Evolutionary conservation across 345 rosid genomes (phyloP).

Genomic region (Acer saccharum): DNA sequence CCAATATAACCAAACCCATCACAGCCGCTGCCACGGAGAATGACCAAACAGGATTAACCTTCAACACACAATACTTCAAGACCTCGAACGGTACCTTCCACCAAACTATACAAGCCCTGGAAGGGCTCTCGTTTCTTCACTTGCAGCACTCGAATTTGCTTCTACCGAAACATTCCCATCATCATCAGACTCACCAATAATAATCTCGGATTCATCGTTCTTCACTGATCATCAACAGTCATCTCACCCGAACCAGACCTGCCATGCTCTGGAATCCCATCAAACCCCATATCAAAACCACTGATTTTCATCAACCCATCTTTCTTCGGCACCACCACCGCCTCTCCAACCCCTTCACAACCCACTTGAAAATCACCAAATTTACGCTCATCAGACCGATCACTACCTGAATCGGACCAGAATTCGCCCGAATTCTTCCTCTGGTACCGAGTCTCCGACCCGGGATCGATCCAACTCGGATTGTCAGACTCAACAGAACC

Average conservation of each 20-base stretch:
- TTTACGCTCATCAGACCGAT: slow-evolving; percentile 64
- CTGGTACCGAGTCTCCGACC: slow-evolving; percentile 45
- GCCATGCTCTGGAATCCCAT: slow-evolving; percentile 24
- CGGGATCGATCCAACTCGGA: slow-evolving; percentile 96
- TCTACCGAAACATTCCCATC: slow-evolving; percentile 24
- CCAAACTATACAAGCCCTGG: slow-evolving; percentile 49
- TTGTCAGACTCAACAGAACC: slow-evolving; percentile 71
- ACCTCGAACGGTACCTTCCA: slow-evolving; percentile 92
- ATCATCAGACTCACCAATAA: slow-evolving; percentile 24
- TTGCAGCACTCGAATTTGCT: slow-evolving; percentile 23
- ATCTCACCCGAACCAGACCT: slow-evolving; percentile 45
- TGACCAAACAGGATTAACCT: slow-evolving; percentile 82
- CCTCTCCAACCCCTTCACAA: slow-evolving; percentile 30
- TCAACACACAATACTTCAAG: slow-evolving; percentile 71
- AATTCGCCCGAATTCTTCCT: slow-evolving; percentile 55
- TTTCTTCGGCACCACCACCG: slow-evolving; percentile 15
- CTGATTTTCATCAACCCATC: slow-evolving; percentile 21
- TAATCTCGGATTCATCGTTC: slow-evolving; percentile 21
- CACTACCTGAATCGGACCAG: slow-evolving; percentile 93
- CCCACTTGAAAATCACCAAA: slow-evolving; percentile 35
- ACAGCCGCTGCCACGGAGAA: slow-evolving; percentile 91
- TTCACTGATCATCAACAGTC: slow-evolving; percentile 24
- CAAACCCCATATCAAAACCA: slow-evolving; percentile 4
- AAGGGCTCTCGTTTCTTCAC: slow-evolving; percentile 29
- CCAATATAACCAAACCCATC: slow-evolving; percentile 79